Evolutionary conservation across 2,329 filamentous ascomycete genomes (phyloP), one percentile per base, ranked within the genome.

Genomic region (Fusarium floridanum): DNA sequence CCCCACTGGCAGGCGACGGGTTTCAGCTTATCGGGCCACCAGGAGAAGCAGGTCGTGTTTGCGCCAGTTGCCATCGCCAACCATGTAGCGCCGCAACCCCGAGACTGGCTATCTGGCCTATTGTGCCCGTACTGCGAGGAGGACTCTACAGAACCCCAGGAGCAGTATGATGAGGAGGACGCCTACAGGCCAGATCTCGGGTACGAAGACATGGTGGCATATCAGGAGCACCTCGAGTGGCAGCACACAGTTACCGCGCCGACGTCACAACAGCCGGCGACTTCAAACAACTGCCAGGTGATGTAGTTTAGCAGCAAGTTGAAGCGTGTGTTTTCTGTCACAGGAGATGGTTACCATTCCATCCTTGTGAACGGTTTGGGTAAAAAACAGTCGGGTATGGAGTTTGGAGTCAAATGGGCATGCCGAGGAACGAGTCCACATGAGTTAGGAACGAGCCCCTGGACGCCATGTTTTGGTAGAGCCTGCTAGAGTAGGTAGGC

Each of bases 121-220:
- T 76, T 88, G 36, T 91, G 89, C 67, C 88, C 88, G 3, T 88
- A 86, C 70, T 91, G 89, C 80, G 89, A 91, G 73, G 86, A 88
- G 56, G 87, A 86, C 65, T 84, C 85, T 32, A 84, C 85, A 39
- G 78, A 79, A 53, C 82, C 84, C 11, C 82, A 82, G 64, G 83
- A 85, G 48, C 78, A 83, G 48, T 86, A 88, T 67, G 87, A 86
- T 71, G 87, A 89, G 48, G 88, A 88, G 71, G 88, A 88, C 55
- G 77, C 84, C 39, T 82, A 86, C 61, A 83, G 82, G 32, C 87
- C 87, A 17, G 84, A 85, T 72, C 84, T 88, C 64, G 87, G 88
- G 64, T 89, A 90, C 75, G 84, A 85, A 50, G 84, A 85, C 72
- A 78, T 91, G 53, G 81, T 79, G 17, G 82, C 83, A 17, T 86